phyloP scores from a whole-genome alignment of 2,329 filamentous ascomycete species.

The Colletotrichum agaves region DNA sequence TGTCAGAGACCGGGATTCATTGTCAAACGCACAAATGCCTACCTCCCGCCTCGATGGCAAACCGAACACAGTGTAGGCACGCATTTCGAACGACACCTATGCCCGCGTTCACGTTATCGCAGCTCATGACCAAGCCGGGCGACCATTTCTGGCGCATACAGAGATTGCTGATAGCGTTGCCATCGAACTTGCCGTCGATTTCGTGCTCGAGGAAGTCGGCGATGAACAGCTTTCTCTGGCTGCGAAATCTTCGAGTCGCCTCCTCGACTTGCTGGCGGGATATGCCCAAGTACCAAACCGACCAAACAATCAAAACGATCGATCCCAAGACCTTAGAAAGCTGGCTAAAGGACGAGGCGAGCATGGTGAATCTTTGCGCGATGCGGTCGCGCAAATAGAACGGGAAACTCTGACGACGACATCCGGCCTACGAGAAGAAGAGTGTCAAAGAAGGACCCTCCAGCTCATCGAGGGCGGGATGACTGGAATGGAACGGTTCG shows the following conservation, averaged over 20 bases:
- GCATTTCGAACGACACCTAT: conserved; percentile 57
- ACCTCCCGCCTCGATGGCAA: conserved; percentile 60
- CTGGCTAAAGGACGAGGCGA: conserved; percentile 42
- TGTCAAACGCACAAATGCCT: conserved; percentile 34
- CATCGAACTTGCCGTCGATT: conserved; percentile 47
- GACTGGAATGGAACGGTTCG: conserved; percentile 22
- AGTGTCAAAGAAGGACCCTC: conserved; percentile 7
- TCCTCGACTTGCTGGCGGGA: conserved; percentile 40
- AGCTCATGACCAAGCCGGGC: conserved; percentile 54
- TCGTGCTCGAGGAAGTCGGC: conserved; percentile 48
- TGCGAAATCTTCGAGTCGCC: conserved; percentile 45
- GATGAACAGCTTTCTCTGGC: conserved; percentile 48
- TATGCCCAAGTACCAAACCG: conserved; percentile 42
- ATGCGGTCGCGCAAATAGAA: conserved; percentile 2
- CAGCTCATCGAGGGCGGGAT: conserved; percentile 15
- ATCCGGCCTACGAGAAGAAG: background rate
- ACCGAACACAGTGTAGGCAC: conserved; percentile 57
- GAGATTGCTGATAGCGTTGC: conserved; percentile 44
- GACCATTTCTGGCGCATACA: conserved; percentile 54
- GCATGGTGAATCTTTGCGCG: conserved; percentile 13
- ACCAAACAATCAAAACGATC: conserved; percentile 42
- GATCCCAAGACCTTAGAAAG: conserved; percentile 39
- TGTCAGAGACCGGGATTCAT: conserved; percentile 36
- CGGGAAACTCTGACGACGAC: background rate
- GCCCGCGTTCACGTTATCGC: conserved; percentile 55